These are phyloP conservation scores for Rhizopus microsporus DNA, from an alignment of 371 early-diverging fungal species.

Conservation along the genomic window DNA sequence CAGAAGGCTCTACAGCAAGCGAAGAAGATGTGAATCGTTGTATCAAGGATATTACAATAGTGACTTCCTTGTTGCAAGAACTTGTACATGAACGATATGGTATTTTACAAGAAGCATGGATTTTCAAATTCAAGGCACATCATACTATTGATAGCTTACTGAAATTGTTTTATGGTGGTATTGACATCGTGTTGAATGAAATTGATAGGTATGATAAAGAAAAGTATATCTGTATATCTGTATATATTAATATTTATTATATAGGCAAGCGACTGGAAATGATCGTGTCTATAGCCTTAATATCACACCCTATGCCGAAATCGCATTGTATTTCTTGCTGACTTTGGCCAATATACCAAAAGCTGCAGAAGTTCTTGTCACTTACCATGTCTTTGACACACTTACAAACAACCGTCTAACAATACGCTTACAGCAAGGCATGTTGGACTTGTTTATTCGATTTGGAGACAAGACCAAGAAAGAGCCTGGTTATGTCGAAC, in stretches of 20 bases:
- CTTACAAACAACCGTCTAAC: slow-evolving; percentile 40
- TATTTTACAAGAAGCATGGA: slow-evolving; percentile 23
- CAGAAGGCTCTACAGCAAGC: slow-evolving; percentile 16
- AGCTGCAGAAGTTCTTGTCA: slow-evolving; percentile 31
- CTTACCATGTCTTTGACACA: slow-evolving; percentile 27
- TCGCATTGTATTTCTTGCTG: slow-evolving; percentile 39
- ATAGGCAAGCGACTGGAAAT: slow-evolving; percentile 25
- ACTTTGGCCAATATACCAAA: slow-evolving; percentile 34
- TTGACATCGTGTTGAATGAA: slow-evolving; percentile 34
- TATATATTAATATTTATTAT: slow-evolving; percentile 2
- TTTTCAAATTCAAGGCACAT: slow-evolving; percentile 21
- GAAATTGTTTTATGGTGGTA: slow-evolving; percentile 32
- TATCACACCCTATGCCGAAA: slow-evolving; percentile 48
- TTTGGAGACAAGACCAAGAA: slow-evolving; percentile 24
- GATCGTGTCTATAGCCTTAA: slow-evolving; percentile 21
- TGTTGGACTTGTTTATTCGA: slow-evolving; percentile 38
- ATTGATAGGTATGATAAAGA: slow-evolving; percentile 31
- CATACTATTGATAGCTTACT: slow-evolving; percentile 32
- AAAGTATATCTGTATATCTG: not conserved
- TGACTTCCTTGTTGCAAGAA: slow-evolving; percentile 34
- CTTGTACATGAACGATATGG: slow-evolving; percentile 33
- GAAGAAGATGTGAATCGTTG: slow-evolving; percentile 26
- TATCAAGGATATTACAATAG: slow-evolving; percentile 41
- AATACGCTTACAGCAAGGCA: slow-evolving; percentile 28
- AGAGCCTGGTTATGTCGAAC: slow-evolving; percentile 19